Evolutionary conservation across 2,329 filamentous ascomycete genomes (phyloP).

Genomic region (Calonectria crousiana): DNA sequence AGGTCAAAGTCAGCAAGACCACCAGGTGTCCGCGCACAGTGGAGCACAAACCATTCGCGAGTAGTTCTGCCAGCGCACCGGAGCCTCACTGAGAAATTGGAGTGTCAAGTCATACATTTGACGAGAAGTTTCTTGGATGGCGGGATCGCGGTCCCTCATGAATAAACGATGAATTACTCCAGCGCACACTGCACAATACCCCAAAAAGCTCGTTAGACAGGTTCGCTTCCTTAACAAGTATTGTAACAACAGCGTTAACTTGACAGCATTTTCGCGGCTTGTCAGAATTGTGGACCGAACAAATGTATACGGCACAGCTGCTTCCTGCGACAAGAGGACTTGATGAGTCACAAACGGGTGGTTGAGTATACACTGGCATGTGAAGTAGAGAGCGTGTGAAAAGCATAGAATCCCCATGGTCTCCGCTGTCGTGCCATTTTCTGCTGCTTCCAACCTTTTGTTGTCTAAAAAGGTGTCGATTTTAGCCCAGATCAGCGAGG

Average conservation of each 20-base stretch:
- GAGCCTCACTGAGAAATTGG: background rate
- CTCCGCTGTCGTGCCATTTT: too few relatives aligned
- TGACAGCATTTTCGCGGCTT: slow-evolving; percentile 6
- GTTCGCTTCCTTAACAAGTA: background rate
- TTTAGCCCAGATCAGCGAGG: too few relatives aligned
- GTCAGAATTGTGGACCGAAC: background rate
- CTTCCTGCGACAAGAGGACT: background rate
- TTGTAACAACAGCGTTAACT: background rate
- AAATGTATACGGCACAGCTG: background rate
- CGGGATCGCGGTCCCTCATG: background rate
- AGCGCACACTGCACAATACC: background rate
- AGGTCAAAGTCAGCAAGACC: too few relatives aligned
- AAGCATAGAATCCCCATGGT: slow-evolving; percentile 1
- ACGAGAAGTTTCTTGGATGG: background rate
- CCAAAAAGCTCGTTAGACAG: slow-evolving; percentile 4
- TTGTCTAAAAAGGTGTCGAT: too few relatives aligned
- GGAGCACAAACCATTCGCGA: slow-evolving; percentile 5
- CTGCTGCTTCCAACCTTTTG: too few relatives aligned
- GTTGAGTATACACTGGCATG: slow-evolving; percentile 9
- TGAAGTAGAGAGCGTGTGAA: slow-evolving; percentile 11
- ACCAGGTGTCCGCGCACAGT: too few relatives aligned
- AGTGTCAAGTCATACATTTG: background rate
- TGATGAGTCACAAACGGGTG: background rate
- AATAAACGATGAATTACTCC: background rate
- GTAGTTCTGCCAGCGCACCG: slow-evolving; percentile 6